Percentiles rank a stretch among this genome's conserved stretches.
These are phyloP conservation scores for Podospora australis DNA, from an alignment of 495 filamentous ascomycete genomes.

Conservation along the genomic window DNA sequence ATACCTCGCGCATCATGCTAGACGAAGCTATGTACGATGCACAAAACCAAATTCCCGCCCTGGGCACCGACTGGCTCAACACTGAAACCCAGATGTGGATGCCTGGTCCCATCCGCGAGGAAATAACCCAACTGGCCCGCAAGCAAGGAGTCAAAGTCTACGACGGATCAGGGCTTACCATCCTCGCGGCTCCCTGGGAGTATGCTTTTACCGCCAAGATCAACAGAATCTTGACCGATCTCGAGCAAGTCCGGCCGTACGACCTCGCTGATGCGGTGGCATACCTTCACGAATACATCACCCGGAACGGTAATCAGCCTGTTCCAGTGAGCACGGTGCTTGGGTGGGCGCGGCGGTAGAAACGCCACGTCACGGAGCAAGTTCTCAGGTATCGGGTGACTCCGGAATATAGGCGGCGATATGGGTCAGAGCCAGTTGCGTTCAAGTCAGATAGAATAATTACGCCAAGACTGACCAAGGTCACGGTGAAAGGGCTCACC, in stretches of 20 bases:
- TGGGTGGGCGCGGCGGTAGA: not conserved
- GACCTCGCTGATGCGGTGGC: conserved; percentile 6
- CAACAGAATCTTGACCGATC: conserved; percentile 1
- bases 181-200: conserved; percentile 4
- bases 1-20: not conserved
- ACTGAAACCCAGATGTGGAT: conserved; percentile 6
- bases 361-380: not conserved
- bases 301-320: conserved; percentile 1
- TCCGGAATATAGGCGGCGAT: conserved; percentile 1
- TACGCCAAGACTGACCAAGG: not conserved
- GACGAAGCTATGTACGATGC: conserved; percentile 6
- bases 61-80: conserved; percentile 10
- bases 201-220: conserved; percentile 4
- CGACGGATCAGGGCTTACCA: not conserved
- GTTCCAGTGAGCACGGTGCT: not conserved
- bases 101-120: not conserved
- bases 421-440: not conserved
- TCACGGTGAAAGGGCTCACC: not conserved
- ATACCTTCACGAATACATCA: conserved; percentile 3
- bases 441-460: not conserved
- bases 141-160: conserved; percentile 2
- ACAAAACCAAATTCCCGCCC: not conserved
- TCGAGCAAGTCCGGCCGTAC: conserved; percentile 1
- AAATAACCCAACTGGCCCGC: conserved; percentile 3
- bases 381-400: not conserved